Evolutionary conservation across 1,139 yeast species (phyloP).

Genomic region (Diutina pseudorugosa): DNA sequence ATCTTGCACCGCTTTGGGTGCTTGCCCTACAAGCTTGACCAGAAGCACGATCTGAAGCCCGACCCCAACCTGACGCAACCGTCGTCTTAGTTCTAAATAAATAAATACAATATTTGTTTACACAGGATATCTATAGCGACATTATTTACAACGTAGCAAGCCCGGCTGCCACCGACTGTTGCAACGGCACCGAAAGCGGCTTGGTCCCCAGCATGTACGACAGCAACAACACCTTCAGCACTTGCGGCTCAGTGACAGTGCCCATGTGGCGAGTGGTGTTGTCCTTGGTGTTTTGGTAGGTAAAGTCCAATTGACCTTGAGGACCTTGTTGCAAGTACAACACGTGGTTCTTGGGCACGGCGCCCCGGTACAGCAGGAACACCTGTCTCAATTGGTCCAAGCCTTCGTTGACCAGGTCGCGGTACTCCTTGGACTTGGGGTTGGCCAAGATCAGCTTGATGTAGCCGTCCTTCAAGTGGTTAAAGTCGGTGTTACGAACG

Average conservation of each 20-base stretch:
- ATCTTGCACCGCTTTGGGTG: slow-evolving; percentile 36
- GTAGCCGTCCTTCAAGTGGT: slow-evolving; percentile 81
- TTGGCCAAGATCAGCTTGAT: slow-evolving; percentile 61
- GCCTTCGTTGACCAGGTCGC: slow-evolving; percentile 34
- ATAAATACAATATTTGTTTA: neutral
- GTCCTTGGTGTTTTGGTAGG: slow-evolving; percentile 14
- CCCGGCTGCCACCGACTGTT: slow-evolving; percentile 3
- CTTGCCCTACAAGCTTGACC: slow-evolving; percentile 14
- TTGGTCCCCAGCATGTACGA: neutral
- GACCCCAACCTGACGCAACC: neutral
- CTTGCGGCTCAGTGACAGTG: neutral
- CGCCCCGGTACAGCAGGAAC: slow-evolving; percentile 38
- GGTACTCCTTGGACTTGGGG: slow-evolving; percentile 26
- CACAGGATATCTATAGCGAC: too few relatives aligned
- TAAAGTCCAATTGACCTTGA: slow-evolving; percentile 23
- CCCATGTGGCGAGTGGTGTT: slow-evolving; percentile 15
- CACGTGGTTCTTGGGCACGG: slow-evolving; percentile 54
- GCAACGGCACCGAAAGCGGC: slow-evolving; percentile 1
- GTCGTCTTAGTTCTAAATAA: neutral
- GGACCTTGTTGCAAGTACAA: slow-evolving; percentile 18
- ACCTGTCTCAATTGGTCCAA: slow-evolving; percentile 42
- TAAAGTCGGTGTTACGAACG: slow-evolving; percentile 78
- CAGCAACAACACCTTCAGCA: neutral
- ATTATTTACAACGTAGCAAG: neutral
- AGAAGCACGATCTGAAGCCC: too few relatives aligned